Evolutionary conservation across 1,139 yeast species (phyloP).

Genomic region (Protomyces lactucae-debilis): DNA sequence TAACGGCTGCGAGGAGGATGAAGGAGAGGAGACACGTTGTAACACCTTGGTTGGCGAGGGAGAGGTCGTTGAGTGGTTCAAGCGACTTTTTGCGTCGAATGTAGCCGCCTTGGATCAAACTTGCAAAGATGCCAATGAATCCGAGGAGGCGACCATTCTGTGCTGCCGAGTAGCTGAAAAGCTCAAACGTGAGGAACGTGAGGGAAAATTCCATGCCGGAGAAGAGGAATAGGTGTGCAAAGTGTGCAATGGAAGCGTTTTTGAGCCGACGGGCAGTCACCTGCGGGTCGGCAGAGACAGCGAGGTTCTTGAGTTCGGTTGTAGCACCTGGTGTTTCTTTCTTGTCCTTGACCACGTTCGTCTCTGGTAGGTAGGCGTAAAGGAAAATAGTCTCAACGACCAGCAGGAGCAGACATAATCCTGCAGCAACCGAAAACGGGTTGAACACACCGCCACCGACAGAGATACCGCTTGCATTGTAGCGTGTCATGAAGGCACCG

Average conservation of each 20-base stretch:
- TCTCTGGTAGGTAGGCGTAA: conserved; percentile 17
- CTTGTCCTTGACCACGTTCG: conserved; percentile 1
- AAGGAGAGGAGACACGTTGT: conserved; percentile 16
- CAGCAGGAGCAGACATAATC: conserved; percentile 12
- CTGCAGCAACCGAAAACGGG: conserved; percentile 24
- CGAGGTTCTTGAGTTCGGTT: neutral
- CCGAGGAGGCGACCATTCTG: conserved; percentile 22
- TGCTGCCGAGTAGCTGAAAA: conserved; percentile 24
- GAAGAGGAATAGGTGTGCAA: conserved; percentile 24
- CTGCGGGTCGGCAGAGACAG: conserved; percentile 1
- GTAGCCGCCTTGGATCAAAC: conserved; percentile 26
- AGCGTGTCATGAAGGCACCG: conserved; percentile 26
- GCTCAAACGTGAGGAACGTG: conserved; percentile 23
- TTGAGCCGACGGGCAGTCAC: conserved; percentile 6
- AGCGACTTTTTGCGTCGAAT: conserved; percentile 18
- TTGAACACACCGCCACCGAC: conserved; percentile 16
- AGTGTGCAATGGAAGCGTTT: conserved; percentile 24
- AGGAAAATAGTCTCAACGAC: conserved; percentile 21
- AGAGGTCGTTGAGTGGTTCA: conserved; percentile 6
- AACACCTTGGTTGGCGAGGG: conserved; percentile 12
- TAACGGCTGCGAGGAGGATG: conserved; percentile 13
- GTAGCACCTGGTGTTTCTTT: neutral
- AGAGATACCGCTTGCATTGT: conserved; percentile 19
- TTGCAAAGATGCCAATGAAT: conserved; percentile 24
- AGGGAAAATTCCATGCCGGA: conserved; percentile 26